These are phyloP conservation scores for Isatis lusitanica DNA, from an alignment of 441 rosid species.

Conservation along the genomic window DNA sequence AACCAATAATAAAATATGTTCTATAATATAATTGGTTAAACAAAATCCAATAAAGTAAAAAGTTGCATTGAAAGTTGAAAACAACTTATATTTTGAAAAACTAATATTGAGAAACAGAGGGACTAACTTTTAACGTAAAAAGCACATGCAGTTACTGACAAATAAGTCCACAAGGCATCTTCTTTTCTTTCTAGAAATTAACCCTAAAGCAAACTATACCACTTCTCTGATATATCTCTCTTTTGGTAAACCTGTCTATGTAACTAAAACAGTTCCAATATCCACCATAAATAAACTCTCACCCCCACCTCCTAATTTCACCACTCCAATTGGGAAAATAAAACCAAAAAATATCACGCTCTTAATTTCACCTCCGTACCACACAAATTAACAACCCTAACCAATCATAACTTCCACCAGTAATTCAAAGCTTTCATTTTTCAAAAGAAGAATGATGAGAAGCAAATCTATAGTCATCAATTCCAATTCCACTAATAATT, in stretches of 20 bases:
- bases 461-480: conserved; percentile 38
- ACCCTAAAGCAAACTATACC: conserved; percentile 25
- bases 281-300: conserved; percentile 37
- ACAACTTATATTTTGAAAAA: too few relatives aligned
- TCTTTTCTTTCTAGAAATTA: conserved; percentile 34
- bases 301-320: conserved; percentile 16
- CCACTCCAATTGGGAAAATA: not conserved
- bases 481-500: conserved; percentile 16
- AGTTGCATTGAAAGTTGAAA: too few relatives aligned
- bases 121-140: conserved; percentile 17
- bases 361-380: conserved; percentile 15
- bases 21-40: too few relatives aligned
- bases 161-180: conserved; percentile 35
- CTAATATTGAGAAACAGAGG: too few relatives aligned
- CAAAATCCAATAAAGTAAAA: too few relatives aligned
- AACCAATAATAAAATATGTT: too few relatives aligned
- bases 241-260: conserved; percentile 30
- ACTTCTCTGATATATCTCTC: conserved; percentile 1
- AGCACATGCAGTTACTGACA: conserved; percentile 27
- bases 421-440: conserved; percentile 1
- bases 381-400: not conserved
- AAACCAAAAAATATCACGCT: conserved; percentile 13
- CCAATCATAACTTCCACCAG: conserved; percentile 15
- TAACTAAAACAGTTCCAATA: conserved; percentile 26
- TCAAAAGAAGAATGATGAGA: conserved; percentile 33